Conservation (phyloP, 257 asterid species). For the Prunella vulgaris region DNA sequence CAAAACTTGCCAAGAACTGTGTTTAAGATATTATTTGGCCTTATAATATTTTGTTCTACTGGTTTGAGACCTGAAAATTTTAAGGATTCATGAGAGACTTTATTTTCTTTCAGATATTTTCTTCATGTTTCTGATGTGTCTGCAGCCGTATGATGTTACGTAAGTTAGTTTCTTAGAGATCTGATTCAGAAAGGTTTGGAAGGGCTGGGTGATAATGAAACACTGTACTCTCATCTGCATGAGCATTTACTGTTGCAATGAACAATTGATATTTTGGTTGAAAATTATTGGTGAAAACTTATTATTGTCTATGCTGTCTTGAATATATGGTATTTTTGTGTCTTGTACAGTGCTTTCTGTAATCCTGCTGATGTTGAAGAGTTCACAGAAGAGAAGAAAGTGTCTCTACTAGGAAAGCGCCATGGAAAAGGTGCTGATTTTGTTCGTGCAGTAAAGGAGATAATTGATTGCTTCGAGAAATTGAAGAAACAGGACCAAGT, state of each 20-base stretch:
- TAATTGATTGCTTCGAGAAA: constrained; percentile 68
- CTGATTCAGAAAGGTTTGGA: background rate
- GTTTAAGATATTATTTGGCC: background rate
- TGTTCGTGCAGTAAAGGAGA: constrained; percentile 74
- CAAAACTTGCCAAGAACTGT: background rate
- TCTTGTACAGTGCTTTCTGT: constrained; percentile 81
- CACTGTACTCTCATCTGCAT: background rate
- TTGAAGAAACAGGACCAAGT: constrained; percentile 49
- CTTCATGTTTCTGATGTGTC: background rate
- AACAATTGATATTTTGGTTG: constrained; percentile 1
- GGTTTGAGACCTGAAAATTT: background rate
- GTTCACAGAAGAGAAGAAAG: constrained; percentile 84
- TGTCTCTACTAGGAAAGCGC: constrained; percentile 68
- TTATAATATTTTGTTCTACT: background rate
- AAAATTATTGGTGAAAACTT: background rate
- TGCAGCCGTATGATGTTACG: background rate
- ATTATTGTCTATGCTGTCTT: constrained; percentile 6
- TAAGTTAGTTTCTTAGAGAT: background rate
- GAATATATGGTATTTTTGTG: constrained; percentile 1
- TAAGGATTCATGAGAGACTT: background rate
- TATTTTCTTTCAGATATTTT: background rate
- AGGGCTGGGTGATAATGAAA: background rate
- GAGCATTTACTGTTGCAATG: constrained; percentile 2
- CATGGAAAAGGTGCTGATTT: constrained; percentile 91
- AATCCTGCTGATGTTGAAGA: constrained; percentile 90